Evolutionary conservation across 768 basidiomycete species (phyloP), one percentile per base, ranked within the genome.

Genomic region (Hirschioporus abietinus): DNA sequence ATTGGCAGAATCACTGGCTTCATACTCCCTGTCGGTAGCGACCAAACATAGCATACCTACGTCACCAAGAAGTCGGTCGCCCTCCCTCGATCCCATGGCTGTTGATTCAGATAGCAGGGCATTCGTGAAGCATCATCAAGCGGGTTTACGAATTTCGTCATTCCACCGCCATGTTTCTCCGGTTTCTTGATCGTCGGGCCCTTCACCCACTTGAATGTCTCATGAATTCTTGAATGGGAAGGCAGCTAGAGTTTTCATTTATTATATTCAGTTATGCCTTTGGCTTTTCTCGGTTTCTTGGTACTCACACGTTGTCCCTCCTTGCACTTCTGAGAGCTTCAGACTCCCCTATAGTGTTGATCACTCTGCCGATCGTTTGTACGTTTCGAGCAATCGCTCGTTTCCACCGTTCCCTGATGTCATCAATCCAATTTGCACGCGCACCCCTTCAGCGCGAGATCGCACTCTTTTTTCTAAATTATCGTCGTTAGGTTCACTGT

Each of bases 1-100:
- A 36, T 78, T 84, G 66, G 79, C 81, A 36, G 80, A 75, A 58
- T 81, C 83, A 30, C 77, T 79, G 58, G 78, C 74, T 68, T 79
- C 81, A 35, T 81, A 81, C 34, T 77, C 78, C 15, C 81, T 82
- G 24, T 61, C 60, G 30, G 60, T 8, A 24, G 60, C 24, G 23
- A 6, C 60, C 42, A 52, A 52, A 52, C 42, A 52, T 15, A 52
- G 42, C 20, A 15, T 52, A 15, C 42, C 42, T 20, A 52, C 42
- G 12, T 52, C 42, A 52, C 20, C 42, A 20, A 52, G 42, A 52
- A 52, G 42, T 52, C 42, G 42, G 42, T 52, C 42, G 12, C 42
- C 42, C 20, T 52, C 42, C 15, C 42, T 52, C 12, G 42, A 52
- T 52, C 42, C 42, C 12, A 52, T 52, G 42, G 42, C 42, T 10